A percentile compares a stretch with the other conserved stretches of the same genome.
Conservation (phyloP, 768 basidiomycete species). For the Agaricus subrufescens region DNA sequence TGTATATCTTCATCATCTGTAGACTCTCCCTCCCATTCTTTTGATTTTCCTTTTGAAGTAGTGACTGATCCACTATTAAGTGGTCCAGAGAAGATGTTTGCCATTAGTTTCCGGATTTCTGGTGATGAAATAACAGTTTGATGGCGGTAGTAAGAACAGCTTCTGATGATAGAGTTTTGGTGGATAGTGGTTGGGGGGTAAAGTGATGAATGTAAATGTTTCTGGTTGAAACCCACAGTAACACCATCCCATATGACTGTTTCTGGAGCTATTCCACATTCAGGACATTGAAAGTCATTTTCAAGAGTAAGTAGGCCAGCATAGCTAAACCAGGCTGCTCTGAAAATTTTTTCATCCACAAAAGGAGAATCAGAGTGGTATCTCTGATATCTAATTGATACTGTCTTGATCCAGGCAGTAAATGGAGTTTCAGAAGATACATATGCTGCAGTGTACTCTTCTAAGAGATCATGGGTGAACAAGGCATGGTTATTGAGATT, state of each 20-base stretch:
- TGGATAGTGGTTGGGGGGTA: slow-evolving; percentile 24
- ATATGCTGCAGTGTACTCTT: slow-evolving; percentile 27
- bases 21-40: too few relatives aligned
- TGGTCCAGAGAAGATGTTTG: neutral
- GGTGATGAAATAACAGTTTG: slow-evolving; percentile 24
- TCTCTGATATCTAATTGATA: slow-evolving; percentile 17
- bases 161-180: slow-evolving; percentile 7
- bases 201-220: slow-evolving; percentile 20
- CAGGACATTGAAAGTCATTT: slow-evolving; percentile 19
- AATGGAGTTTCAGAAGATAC: slow-evolving; percentile 32
- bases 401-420: slow-evolving; percentile 19
- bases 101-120: slow-evolving; percentile 3
- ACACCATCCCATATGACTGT: slow-evolving; percentile 30
- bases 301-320: slow-evolving; percentile 17
- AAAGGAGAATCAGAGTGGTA: slow-evolving; percentile 13
- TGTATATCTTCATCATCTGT: too few relatives aligned
- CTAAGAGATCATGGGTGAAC: slow-evolving; percentile 27
- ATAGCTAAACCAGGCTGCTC: slow-evolving; percentile 29
- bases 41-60: too few relatives aligned
- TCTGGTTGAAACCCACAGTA: slow-evolving; percentile 23
- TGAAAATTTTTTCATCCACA: slow-evolving; percentile 23
- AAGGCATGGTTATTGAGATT: slow-evolving; percentile 28
- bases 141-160: slow-evolving; percentile 15
- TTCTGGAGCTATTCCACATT: slow-evolving; percentile 23
- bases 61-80: too few relatives aligned